Base-by-base conservation (phyloP, 2,329 filamentous ascomycete species). In the Aspergillus neoniger region DNA sequence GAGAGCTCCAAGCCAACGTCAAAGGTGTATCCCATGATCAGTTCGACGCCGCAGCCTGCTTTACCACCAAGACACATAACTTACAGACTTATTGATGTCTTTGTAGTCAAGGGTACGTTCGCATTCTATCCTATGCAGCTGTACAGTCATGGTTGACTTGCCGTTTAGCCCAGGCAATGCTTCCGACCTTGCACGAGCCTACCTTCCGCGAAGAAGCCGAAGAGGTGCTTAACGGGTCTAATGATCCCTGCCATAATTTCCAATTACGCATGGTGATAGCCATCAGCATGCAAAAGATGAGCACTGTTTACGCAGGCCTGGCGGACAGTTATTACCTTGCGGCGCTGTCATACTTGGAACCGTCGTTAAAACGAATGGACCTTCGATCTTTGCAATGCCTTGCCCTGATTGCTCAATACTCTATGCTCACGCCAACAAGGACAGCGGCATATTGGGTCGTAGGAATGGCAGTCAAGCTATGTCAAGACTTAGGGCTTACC, bases 321-420 rank as follows among this genome's bases (percentile, higher is more conserved):
- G 94, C 95, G 30, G 94, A 98, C 76, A 93, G 92, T 72, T 98
- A 96, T 78, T 98, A 97, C 71, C 83, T 97, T 21, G 91, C 93
- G 23, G 94, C 94, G 5, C 88, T 98, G 79, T 87, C 89, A 63
- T 88, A 88, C 69, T 87, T 98, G 63, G 91, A 97, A 74, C 86
- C 87, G 2, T 88, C 96, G 10, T 85, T 98, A 57, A 88, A 88
- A 56, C 88, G 89, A n/a, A 96, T 96, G 82, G 91, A 98, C 73
- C 78, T 97, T 30, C 91, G 89, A 69, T 96, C 95, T 0, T 80
- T 98, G 15, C 95, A 98, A 76, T 97, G 94, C 68, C 87, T 97
- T 57, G 85, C 90, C 3, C 79, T 99, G 15, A 90, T 98, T 67
- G 92, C 88, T 1, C 91, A 95, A 70, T 98, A 98, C 75, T 98